These are phyloP conservation scores for Arctium lappa DNA, from an alignment of 129 eudicot genomes.

Conservation along the genomic window DNA sequence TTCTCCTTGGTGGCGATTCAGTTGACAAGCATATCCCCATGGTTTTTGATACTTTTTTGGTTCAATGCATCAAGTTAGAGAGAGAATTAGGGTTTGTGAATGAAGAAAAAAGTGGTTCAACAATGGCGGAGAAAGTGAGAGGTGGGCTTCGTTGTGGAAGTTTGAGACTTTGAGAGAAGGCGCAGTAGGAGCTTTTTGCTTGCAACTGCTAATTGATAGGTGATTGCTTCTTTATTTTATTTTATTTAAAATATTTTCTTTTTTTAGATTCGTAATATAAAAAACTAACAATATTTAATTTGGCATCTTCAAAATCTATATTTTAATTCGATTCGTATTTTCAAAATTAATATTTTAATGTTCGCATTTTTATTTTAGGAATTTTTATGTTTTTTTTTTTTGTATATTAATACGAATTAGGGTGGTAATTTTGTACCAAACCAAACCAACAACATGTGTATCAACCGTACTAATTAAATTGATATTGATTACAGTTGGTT, in stretches of 20 bases:
- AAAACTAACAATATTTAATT: background rate
- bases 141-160: slow-evolving; percentile 20
- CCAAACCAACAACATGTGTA: too few relatives aligned
- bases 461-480: too few relatives aligned
- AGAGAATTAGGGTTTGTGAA: background rate
- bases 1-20: slow-evolving; percentile 27
- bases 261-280: background rate
- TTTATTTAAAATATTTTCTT: background rate
- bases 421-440: too few relatives aligned
- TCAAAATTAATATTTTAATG: background rate
- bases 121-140: slow-evolving; percentile 29
- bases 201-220: slow-evolving; percentile 25
- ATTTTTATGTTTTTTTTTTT: background rate
- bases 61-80: background rate
- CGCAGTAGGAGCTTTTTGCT: slow-evolving; percentile 20
- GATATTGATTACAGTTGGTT: too few relatives aligned
- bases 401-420: background rate
- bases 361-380: background rate
- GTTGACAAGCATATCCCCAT: slow-evolving; percentile 71
- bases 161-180: slow-evolving; percentile 5
- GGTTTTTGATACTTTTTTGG: background rate
- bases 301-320: background rate
- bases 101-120: slow-evolving; percentile 15
- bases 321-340: background rate
- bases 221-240: background rate